These are phyloP conservation scores for Paspalum vaginatum DNA, from an alignment of 176 grass and related monocot genomes.

Conservation along the genomic window DNA sequence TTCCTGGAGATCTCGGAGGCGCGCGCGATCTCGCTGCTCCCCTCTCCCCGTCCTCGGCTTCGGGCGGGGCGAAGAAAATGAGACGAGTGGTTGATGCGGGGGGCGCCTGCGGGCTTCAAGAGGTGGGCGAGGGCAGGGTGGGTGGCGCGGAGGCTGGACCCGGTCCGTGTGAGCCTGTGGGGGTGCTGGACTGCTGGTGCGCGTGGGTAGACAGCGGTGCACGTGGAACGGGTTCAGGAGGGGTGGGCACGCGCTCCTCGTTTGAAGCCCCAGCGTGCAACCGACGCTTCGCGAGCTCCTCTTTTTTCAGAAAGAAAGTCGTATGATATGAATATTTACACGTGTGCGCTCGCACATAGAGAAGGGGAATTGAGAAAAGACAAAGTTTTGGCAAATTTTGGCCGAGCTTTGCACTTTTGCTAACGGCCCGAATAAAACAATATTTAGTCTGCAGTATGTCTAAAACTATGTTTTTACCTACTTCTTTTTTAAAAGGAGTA, in stretches of 20 bases:
- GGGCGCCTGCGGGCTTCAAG: slow-evolving; percentile 5
- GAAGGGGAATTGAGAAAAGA: background rate
- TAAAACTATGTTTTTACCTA: no score
- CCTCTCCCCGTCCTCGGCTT: slow-evolving; percentile 6
- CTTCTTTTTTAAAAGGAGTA: no score
- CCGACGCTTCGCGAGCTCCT: background rate
- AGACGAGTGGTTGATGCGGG: slow-evolving; percentile 24
- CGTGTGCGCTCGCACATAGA: background rate
- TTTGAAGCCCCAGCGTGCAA: slow-evolving; percentile 49
- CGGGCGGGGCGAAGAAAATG: slow-evolving; percentile 37
- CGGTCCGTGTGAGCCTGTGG: background rate
- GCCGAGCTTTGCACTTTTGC: background rate
- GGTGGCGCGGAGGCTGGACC: background rate
- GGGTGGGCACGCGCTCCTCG: background rate
- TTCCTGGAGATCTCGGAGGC: slow-evolving; percentile 39
- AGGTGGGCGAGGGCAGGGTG: background rate
- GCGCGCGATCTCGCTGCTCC: background rate
- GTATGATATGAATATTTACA: slow-evolving; percentile 22
- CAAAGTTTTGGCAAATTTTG: background rate
- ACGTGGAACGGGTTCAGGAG: background rate
- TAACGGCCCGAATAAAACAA: background rate
- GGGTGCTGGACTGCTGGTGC: background rate
- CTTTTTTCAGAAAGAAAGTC: background rate
- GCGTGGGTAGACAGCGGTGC: background rate
- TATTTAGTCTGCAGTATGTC: background rate